These are phyloP conservation scores for Neurospora intermedia DNA, from an alignment of 495 filamentous ascomycete species.

Conservation along the genomic window DNA sequence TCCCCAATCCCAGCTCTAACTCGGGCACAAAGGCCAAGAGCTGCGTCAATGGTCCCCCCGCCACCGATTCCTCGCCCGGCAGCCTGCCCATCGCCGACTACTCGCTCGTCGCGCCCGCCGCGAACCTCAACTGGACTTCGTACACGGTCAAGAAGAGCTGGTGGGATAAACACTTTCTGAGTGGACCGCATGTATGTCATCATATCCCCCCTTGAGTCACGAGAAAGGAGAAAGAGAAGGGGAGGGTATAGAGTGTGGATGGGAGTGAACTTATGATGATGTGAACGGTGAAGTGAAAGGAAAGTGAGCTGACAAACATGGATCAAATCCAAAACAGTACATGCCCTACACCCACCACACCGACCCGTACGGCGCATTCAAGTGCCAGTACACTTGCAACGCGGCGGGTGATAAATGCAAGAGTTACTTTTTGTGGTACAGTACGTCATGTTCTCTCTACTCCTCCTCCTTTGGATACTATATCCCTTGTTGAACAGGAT, in stretches of 20 bases:
- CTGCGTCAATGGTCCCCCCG: conserved; percentile 14
- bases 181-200: conserved; percentile 12
- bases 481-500: not conserved
- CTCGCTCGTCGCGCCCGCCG: conserved; percentile 8
- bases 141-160: conserved; percentile 13
- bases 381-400: conserved; percentile 30
- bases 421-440: conserved; percentile 22
- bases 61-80: conserved; percentile 2
- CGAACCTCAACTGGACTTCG: conserved; percentile 5
- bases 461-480: not conserved
- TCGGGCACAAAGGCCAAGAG: not conserved
- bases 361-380: conserved; percentile 20
- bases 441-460: conserved; percentile 9
- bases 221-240: not conserved
- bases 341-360: conserved; percentile 7
- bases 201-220: too few relatives aligned
- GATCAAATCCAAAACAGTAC: conserved; percentile 3
- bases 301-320: not conserved
- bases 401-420: conserved; percentile 10
- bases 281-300: not conserved
- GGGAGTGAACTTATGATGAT: too few relatives aligned
- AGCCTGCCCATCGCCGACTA: conserved; percentile 13
- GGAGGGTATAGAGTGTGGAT: not conserved
- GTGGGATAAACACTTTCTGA: conserved; percentile 14
- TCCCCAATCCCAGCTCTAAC: not conserved